Conservation (phyloP, 148 eudicot genomes). For the Cornus suecica region DNA sequence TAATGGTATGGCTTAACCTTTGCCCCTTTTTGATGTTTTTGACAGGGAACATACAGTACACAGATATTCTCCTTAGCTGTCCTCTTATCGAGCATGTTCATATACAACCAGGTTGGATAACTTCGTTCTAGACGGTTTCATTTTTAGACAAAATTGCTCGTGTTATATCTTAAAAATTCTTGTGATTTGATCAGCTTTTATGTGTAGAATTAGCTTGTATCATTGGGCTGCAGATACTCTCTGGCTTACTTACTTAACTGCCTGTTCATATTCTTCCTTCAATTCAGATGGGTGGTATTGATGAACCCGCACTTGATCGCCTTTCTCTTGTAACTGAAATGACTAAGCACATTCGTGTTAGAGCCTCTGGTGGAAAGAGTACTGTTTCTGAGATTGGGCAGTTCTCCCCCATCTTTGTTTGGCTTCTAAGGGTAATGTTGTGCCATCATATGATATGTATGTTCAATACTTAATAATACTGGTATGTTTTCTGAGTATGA, state of each 20-base stretch:
- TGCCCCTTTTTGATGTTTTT: not conserved
- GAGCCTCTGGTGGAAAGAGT: constrained; percentile 87
- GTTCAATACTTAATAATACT: not conserved
- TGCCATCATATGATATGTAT: not conserved
- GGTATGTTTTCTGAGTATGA: not conserved
- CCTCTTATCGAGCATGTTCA: constrained; percentile 93
- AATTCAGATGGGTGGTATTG: constrained; percentile 95
- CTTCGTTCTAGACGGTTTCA: not conserved
- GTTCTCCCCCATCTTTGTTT: constrained; percentile 93
- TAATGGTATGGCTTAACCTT: not conserved
- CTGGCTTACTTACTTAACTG: not conserved
- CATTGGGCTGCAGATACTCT: not conserved
- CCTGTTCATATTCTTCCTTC: not conserved
- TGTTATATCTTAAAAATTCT: not conserved
- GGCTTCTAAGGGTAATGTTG: constrained; percentile 86
- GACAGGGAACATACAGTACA: constrained; percentile 95
- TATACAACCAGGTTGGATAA: constrained; percentile 82
- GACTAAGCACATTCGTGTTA: constrained; percentile 93
- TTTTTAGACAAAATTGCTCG: not conserved
- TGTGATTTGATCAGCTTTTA: not conserved
- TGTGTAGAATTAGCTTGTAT: not conserved
- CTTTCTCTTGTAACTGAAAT: constrained; percentile 98
- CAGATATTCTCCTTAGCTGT: constrained; percentile 97
- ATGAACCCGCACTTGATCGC: constrained; percentile 94
- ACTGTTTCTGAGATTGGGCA: constrained; percentile 94